Evolutionary conservation across 2,329 filamentous ascomycete species (phyloP), one percentile per base, ranked within the genome.

Genomic region (Teratosphaeria epicoccoides): DNA sequence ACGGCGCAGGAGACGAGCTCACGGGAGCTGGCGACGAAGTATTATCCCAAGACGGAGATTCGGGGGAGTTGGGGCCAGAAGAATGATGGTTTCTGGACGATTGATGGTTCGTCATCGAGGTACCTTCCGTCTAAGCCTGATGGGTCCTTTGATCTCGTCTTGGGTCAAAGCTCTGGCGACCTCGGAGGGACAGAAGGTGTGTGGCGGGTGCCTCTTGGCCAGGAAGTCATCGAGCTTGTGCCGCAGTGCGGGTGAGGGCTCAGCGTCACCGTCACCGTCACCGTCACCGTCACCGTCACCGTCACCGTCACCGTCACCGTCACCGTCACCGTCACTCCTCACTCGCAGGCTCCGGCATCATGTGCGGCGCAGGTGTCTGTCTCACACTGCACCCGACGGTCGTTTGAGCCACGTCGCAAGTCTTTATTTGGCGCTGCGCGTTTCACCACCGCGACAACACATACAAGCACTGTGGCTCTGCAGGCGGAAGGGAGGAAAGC

Each of bases 141-240:
- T 75, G 9, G 74, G 75, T 3, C 75, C 75, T 55, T 55, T 68
- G 22, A 76, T 62, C 48, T 73, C 65, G 17, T 69, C 51, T 2
- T 52, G 17, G 12, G 72, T 70, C 7, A 77, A 61, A 1, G 72
- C 69, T 24, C 76, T 68, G 1, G 75, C 73, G 37, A 76, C 68
- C 62, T 77, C 75, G 12, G 74, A 77, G 3, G 75, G 76, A 57
- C 76, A 78, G 55, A 77, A 72, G 0, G 76, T 78, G 59, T 77
- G 77, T 10, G 75, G 76, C n/a, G 66, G 65, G 4, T 63, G 50
- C 6, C 65, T 57, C 12, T 50, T 55, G 22, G 48, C 51, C 25
- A 63, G 50, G 52, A 63, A 60, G 50, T 56, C 33, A 17, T 50
- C 33, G 20, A 65, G 54, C 43, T 51, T 57, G 5, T 14, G 14